Percentiles rank a stretch among this genome's conserved stretches.
Conservation (phyloP, 495 filamentous ascomycete genomes). For the Podospora anserina region DNA sequence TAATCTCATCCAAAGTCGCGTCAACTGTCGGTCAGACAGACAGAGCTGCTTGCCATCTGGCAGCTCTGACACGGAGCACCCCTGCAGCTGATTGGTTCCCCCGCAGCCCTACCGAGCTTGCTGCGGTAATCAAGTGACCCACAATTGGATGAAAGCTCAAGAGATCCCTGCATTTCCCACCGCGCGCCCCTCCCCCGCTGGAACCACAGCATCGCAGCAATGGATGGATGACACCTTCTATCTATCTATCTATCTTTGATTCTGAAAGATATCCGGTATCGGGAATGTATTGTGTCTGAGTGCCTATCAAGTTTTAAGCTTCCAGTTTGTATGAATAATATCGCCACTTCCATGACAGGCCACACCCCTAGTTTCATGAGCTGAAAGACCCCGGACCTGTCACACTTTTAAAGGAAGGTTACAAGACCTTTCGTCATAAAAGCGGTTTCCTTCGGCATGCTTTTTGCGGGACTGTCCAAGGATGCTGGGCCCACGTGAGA, state of each 20-base stretch:
- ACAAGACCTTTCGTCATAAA: not conserved
- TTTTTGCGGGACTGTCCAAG: conserved; percentile 10
- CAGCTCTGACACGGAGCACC: not conserved
- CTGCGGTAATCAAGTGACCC: conserved; percentile 17
- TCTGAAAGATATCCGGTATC: not conserved
- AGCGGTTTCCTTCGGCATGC: conserved; percentile 24
- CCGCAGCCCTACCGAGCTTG: conserved; percentile 15
- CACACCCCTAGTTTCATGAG: not conserved
- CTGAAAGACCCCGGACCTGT: not conserved
- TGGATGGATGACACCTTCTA: not conserved
- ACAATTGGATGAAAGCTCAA: conserved; percentile 13
- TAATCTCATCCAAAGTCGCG: not conserved
- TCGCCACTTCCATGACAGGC: not conserved
- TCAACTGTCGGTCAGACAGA: not conserved
- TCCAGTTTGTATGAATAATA: not conserved
- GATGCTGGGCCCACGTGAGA: conserved; percentile 23
- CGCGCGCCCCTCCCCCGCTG: not conserved
- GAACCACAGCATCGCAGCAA: not conserved
- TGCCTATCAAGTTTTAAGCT: too few species aligned
- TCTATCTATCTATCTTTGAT: not conserved
- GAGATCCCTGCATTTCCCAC: not conserved
- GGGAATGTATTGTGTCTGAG: too few species aligned
- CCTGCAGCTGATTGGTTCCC: not conserved
- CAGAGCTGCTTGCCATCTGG: not conserved
- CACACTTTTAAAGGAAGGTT: not conserved